phyloP scores from a whole-genome alignment of 2,329 filamentous ascomycete species.

The Phyllosticta citribraziliensis region DNA sequence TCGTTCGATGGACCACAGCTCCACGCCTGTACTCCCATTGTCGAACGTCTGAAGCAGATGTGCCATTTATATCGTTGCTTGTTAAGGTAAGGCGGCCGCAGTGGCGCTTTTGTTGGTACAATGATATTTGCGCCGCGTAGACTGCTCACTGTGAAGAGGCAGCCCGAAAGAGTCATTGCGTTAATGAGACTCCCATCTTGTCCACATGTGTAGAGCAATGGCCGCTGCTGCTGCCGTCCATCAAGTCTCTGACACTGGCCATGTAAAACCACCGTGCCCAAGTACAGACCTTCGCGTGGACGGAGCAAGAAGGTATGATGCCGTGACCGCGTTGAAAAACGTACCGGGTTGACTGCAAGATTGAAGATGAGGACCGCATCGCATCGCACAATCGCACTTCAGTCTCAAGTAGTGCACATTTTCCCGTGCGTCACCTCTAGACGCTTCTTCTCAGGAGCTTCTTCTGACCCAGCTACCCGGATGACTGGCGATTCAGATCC shows the following conservation, averaged over 20 bases:
- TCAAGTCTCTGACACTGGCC: no score
- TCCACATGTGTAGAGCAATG: no score
- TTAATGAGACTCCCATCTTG: no score
- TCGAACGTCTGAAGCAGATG: not conserved
- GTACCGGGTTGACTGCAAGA: no score
- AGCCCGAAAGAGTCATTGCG: not conserved
- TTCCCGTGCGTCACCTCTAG: not conserved
- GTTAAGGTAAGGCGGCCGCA: not conserved
- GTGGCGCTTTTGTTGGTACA: not conserved
- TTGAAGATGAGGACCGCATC: no score
- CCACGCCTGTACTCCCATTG: not conserved
- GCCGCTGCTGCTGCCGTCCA: no score
- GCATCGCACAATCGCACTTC: not conserved
- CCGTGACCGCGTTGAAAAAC: no score
- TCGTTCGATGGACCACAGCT: not conserved
- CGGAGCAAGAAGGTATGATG: no score
- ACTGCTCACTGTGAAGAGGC: not conserved
- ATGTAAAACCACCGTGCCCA: no score
- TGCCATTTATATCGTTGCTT: not conserved
- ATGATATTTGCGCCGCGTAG: not conserved
- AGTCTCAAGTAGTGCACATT: not conserved
- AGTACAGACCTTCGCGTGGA: no score
- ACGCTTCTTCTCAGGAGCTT: not conserved
- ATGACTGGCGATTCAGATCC: not conserved
- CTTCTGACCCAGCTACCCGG: not conserved